Percentiles rank a stretch among this genome's conserved stretches.
phyloP scores from a whole-genome alignment of 169 alveolate species.

The Plasmodium vivax region DNA sequence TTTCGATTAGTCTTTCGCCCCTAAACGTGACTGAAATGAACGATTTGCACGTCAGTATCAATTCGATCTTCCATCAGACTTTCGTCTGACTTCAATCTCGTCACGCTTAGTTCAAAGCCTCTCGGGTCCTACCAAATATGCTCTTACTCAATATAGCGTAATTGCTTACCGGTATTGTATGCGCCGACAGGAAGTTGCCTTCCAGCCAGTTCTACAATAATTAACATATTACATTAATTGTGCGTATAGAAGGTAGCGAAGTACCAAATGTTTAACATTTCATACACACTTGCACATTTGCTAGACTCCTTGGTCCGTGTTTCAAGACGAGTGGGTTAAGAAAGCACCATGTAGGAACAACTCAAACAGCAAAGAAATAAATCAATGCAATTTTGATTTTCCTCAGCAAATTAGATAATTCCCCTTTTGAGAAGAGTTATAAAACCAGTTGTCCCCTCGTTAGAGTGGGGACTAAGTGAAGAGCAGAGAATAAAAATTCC shows the following conservation, averaged over 20 bases:
- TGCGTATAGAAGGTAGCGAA: constrained; percentile 72
- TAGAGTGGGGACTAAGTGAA: too few relatives aligned
- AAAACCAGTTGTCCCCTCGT: too few relatives aligned
- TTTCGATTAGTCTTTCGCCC: constrained; percentile 95
- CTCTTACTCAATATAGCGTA: constrained; percentile 89
- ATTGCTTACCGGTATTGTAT: constrained; percentile 17
- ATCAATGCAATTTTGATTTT: too few relatives aligned
- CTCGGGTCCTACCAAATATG: constrained; percentile 93
- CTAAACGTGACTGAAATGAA: constrained; percentile 93
- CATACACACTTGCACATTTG: constrained; percentile 78
- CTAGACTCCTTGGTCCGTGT: constrained; percentile 97
- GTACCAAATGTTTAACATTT: constrained; percentile 33
- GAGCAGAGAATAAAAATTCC: too few relatives aligned
- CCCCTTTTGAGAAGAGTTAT: too few relatives aligned
- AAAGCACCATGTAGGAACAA: constrained; percentile 63
- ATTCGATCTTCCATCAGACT: constrained; percentile 93
- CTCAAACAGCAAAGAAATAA: too few relatives aligned
- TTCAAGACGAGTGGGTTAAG: constrained; percentile 92
- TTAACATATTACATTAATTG: constrained; percentile 7
- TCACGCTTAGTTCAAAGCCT: constrained; percentile 94
- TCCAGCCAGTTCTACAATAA: neutral
- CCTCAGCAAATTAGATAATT: too few relatives aligned
- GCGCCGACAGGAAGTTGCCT: neutral
- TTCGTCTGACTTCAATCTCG: constrained; percentile 93
- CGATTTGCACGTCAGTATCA: constrained; percentile 94